These are phyloP conservation scores for Leccinum subtestaceum DNA, from an alignment of 768 basidiomycete genomes.

Conservation along the genomic window DNA sequence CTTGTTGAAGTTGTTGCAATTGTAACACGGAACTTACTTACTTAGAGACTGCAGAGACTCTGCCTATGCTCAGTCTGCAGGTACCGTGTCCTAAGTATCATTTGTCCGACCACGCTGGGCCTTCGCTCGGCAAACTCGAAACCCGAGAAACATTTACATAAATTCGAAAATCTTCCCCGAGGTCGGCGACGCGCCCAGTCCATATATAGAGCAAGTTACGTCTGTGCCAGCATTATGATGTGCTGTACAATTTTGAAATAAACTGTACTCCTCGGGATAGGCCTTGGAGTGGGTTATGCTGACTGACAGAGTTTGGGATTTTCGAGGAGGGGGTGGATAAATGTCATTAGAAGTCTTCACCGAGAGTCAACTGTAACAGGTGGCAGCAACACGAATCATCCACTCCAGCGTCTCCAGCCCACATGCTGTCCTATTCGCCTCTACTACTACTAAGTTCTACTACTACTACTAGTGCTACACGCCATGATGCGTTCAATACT, in stretches of 20 bases:
- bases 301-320: not conserved
- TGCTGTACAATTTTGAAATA: not conserved
- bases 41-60: not conserved
- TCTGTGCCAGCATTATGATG: not conserved
- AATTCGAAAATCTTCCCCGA: not conserved
- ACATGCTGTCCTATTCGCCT: not conserved
- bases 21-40: not conserved
- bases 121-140: not conserved
- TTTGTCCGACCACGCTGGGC: not conserved
- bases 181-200: not conserved
- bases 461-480: not conserved
- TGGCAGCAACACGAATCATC: not conserved
- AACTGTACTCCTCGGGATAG: not conserved
- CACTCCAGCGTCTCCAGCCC: not conserved
- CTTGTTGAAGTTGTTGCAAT: too few relatives aligned
- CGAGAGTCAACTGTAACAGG: too few relatives aligned
- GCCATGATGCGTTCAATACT: not conserved
- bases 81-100: too few relatives aligned
- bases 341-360: too few relatives aligned
- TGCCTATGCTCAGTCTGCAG: too few relatives aligned
- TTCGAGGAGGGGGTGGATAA: not conserved
- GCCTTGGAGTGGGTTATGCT: not conserved
- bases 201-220: not conserved
- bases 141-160: not conserved
- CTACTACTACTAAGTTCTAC: not conserved